Base-by-base conservation (phyloP, 352 stramenopile species). In the Phytopythium kandeliae region DNA sequence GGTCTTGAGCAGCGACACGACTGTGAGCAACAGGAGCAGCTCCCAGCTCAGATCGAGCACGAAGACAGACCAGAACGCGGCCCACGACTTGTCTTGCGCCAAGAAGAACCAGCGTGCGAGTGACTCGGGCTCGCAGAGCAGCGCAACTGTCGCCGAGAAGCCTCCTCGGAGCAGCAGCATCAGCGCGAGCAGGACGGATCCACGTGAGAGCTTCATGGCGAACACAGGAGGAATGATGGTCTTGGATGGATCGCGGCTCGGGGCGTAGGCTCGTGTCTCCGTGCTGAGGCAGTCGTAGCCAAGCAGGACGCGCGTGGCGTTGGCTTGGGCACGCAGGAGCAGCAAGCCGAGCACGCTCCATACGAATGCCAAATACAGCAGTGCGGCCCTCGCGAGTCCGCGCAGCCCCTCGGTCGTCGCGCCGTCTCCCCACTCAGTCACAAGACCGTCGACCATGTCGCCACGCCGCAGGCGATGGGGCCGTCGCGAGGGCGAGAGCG, bases 361-460 rank as follows among this genome's bases (percentile, higher is more conserved):
- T 17, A 67, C 49, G 42, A 68, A 42, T 21, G 55, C 59, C 31
- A 57, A 19, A 42, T 71, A 65, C 24, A 56, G 49, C 11, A 69
- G 51, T 13, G 31, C 53, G 43, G 61, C 49, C 62, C 58, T 65
- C 31, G 44, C 48, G 4, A 59, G 53, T 35, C 57, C 44, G 25
- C 17, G 10, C 13, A 67, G 16, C 21, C n/a, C 28, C 30, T 34
- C 38, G 26, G 33, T 30, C 17, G n/a, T 1, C 36, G 7, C 1
- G n/a, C 48, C 28, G 30, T 43, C 36, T 34, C 54, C 35, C 0
- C 35, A 3, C 16, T 9, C 17, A 9, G 15, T 11, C 19, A 1
- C 12, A 17, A 37, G 34, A 4, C 13, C 36, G 15, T 41, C 48
- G 40, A 43, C 42, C 13, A 21, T 22, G 43, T 47, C 2, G 0